Evolutionary conservation across 176 grass and related monocot species (phyloP).

Genomic region (Ensete ventricosum): DNA sequence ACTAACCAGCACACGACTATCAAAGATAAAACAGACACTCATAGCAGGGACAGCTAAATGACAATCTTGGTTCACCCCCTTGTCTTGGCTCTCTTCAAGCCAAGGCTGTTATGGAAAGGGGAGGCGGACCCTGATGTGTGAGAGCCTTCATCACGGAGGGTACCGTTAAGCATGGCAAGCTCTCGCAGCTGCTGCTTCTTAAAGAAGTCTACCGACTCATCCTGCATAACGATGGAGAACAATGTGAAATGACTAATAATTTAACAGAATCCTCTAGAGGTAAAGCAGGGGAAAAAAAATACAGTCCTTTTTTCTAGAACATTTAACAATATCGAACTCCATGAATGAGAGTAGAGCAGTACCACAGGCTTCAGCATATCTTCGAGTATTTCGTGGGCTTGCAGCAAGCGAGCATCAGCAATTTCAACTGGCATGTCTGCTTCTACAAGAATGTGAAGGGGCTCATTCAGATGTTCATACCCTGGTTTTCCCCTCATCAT

Average conservation of each 20-base stretch:
- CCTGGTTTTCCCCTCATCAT: conserved; percentile 42
- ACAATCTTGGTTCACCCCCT: conserved; percentile 4
- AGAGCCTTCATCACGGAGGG: conserved; percentile 25
- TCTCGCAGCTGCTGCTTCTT: conserved; percentile 48
- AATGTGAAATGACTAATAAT: neutral
- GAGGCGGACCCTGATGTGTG: conserved; percentile 31
- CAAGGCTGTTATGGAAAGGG: conserved; percentile 29
- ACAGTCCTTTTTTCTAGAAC: neutral
- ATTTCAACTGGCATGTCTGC: conserved; percentile 39
- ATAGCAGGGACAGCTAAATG: neutral
- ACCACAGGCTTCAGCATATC: conserved; percentile 40
- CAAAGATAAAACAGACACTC: neutral
- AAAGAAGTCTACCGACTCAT: conserved; percentile 36
- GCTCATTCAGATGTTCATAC: conserved; percentile 42
- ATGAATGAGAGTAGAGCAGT: neutral
- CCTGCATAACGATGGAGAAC: neutral
- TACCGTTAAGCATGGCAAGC: conserved; percentile 36
- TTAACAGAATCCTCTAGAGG: neutral
- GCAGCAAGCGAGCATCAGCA: conserved; percentile 22
- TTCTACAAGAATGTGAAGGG: conserved; percentile 38
- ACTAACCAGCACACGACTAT: too few species aligned
- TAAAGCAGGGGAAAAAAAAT: neutral
- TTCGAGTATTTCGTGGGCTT: conserved; percentile 25
- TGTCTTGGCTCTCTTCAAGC: conserved; percentile 45
- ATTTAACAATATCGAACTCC: neutral